Conservation (phyloP, 2,329 filamentous ascomycete species). For the Fusarium robinianum region DNA sequence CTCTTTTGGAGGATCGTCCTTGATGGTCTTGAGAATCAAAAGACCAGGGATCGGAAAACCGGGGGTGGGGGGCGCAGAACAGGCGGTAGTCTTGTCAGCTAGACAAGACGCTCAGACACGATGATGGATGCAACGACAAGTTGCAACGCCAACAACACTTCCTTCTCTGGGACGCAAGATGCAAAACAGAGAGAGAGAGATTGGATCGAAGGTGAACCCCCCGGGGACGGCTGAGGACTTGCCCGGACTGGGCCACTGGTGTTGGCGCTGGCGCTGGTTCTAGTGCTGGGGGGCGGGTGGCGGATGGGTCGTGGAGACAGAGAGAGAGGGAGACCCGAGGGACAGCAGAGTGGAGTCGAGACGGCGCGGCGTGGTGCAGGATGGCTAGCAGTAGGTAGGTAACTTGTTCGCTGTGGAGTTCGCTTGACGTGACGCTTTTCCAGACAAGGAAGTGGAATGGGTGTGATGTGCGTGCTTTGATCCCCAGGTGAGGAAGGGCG, state of each 20-base stretch:
- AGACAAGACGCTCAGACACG: constrained; percentile 33
- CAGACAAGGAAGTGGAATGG: constrained; percentile 31
- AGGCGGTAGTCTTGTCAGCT: constrained; percentile 29
- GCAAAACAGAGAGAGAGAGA: constrained; percentile 1
- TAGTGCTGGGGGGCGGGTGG: no score
- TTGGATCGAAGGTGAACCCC: no score
- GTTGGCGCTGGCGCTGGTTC: constrained; percentile 17
- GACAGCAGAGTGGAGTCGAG: constrained; percentile 26
- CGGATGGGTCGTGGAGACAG: constrained; percentile 32
- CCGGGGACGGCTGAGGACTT: no score
- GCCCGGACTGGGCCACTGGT: no score
- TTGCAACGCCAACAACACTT: no score
- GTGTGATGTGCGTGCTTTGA: no score
- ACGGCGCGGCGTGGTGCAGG: constrained; percentile 23
- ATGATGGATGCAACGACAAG: constrained; percentile 28
- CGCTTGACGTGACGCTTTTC: constrained; percentile 32
- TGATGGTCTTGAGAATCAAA: no score
- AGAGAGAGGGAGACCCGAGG: no score
- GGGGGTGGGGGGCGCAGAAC: constrained; percentile 34
- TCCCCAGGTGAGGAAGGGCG: no score
- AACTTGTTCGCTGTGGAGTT: constrained; percentile 29
- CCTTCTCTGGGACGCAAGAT: no score
- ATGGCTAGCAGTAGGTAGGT: no score
- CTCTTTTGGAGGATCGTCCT: constrained; percentile 32
- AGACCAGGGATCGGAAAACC: constrained; percentile 35